Evolutionary conservation across 305 asterid species (phyloP).

Genomic region (Fraxinus angustifolia): DNA sequence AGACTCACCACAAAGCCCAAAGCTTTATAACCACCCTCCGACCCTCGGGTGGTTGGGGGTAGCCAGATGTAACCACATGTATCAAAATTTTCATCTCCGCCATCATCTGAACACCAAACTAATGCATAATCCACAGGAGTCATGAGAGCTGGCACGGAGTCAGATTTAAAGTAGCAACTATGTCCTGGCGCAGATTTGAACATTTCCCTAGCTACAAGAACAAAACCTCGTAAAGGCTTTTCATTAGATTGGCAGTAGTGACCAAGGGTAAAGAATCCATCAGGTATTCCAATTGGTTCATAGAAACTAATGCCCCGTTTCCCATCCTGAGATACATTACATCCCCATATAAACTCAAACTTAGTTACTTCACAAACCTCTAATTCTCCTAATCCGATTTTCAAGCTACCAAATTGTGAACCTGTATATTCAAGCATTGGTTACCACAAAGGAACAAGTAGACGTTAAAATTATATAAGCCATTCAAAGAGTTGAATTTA

Average conservation of each 20-base stretch:
- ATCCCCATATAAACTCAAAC: slow-evolving; percentile 61
- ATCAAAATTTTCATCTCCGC: slow-evolving; percentile 42
- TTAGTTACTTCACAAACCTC: slow-evolving; percentile 63
- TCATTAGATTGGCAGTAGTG: slow-evolving; percentile 65
- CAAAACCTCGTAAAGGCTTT: slow-evolving; percentile 64
- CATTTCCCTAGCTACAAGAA: slow-evolving; percentile 62
- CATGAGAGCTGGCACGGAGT: slow-evolving; percentile 42
- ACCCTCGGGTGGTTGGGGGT: slow-evolving; percentile 54
- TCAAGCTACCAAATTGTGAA: slow-evolving; percentile 56
- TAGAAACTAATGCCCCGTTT: slow-evolving; percentile 60
- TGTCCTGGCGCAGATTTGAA: slow-evolving; percentile 18
- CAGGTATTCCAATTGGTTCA: slow-evolving; percentile 54
- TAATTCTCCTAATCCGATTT: slow-evolving; percentile 57
- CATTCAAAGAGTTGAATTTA: background rate
- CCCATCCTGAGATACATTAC: slow-evolving; percentile 40
- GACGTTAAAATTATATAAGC: background rate
- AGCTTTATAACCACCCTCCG: slow-evolving; percentile 59
- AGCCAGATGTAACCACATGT: slow-evolving; percentile 62
- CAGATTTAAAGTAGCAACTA: slow-evolving; percentile 8
- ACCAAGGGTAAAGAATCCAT: slow-evolving; percentile 66
- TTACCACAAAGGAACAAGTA: slow-evolving; percentile 14
- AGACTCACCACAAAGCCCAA: slow-evolving; percentile 44
- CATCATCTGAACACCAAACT: slow-evolving; percentile 64
- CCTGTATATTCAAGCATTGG: slow-evolving; percentile 32
- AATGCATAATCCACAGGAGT: slow-evolving; percentile 63